Evolutionary conservation across 2,329 filamentous ascomycete genomes (phyloP), one percentile per base, ranked within the genome.

Genomic region (Acarospora socialis): DNA sequence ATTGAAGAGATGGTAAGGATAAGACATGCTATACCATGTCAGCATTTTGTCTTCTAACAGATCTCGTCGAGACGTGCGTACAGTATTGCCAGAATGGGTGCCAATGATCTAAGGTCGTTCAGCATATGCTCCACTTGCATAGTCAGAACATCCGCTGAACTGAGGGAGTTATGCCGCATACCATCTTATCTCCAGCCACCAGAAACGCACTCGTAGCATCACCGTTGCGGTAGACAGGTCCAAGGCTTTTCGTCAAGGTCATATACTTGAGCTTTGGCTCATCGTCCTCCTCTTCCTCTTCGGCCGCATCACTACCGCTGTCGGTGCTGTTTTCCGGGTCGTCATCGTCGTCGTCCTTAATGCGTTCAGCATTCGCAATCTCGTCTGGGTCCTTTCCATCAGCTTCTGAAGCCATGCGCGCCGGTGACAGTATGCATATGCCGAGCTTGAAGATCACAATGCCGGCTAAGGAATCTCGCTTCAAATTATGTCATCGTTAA

Each of bases 111-210:
- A 57, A 29, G 42, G 37, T 42, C 48, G 38, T 37, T 57, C 44
- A 61, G 57, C 35, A 45, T 42, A 54, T 8, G 23, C 23, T 18
- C 23, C 4, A 27, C 1, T 19, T n/a, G n/a, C 21, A 14, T 12
- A n/a, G n/a, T n/a, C 4, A n/a, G 17, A 13, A 28, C 8, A 12
- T 3, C 16, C 8, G 8, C 23, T 6, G 2, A 6, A 8, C 23
- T 25, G 18, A 29, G 17, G 20, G 33, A 33, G 21, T 21, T 16
- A 19, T 15, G 34, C 28, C 35, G 34, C 63, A 47, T 66, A 87
- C 82, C 87, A 95, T 92, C 63, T 95, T 95, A 63, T 98, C 87
- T 32, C 87, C 87, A 23, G 81, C 81, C 30, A 92, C 82, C 30
- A 92, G 60, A 52, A 93, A 93, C 6, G 81, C 66, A 55, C 86